Conservation (phyloP, 2,329 filamentous ascomycete genomes). For the Aspergillus fumigatus region DNA sequence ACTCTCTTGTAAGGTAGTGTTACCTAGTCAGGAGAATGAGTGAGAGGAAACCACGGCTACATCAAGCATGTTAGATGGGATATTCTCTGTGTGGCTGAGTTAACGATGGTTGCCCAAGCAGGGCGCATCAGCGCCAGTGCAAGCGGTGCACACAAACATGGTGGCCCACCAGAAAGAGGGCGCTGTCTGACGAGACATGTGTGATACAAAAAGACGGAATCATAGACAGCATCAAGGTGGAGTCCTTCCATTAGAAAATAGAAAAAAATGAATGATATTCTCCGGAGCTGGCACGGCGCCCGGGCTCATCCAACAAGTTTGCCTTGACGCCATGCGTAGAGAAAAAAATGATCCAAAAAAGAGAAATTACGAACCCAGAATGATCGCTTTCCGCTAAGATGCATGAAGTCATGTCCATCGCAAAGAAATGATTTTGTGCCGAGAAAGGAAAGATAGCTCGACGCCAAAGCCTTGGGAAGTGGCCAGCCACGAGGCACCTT, state of each 20-base stretch:
- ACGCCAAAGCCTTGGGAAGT: constrained; percentile 2
- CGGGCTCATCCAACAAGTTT: constrained; percentile 5
- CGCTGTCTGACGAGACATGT: constrained; percentile 2
- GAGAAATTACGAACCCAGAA: constrained; percentile 7
- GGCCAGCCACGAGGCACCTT: constrained; percentile 7
- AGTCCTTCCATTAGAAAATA: background rate
- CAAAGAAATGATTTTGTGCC: background rate
- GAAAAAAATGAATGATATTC: background rate
- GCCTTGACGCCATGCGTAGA: constrained; percentile 12
- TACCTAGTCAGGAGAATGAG: constrained; percentile 1
- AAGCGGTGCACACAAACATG: background rate
- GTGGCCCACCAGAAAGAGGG: background rate
- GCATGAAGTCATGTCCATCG: constrained; percentile 16
- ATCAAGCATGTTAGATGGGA: background rate
- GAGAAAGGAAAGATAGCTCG: background rate
- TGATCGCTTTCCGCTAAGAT: constrained; percentile 10
- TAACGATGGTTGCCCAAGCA: no score
- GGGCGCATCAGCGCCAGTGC: no score
- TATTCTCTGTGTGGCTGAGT: background rate
- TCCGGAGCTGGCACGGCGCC: background rate
- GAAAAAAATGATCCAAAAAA: constrained; percentile 2
- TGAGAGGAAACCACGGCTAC: background rate
- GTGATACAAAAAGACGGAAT: background rate
- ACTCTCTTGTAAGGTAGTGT: constrained; percentile 9
- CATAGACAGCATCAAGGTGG: background rate